Evolutionary conservation across 306 rosid genomes (phyloP), one percentile per base, ranked within the genome.

Genomic region (Cyamopsis tetragonoloba): DNA sequence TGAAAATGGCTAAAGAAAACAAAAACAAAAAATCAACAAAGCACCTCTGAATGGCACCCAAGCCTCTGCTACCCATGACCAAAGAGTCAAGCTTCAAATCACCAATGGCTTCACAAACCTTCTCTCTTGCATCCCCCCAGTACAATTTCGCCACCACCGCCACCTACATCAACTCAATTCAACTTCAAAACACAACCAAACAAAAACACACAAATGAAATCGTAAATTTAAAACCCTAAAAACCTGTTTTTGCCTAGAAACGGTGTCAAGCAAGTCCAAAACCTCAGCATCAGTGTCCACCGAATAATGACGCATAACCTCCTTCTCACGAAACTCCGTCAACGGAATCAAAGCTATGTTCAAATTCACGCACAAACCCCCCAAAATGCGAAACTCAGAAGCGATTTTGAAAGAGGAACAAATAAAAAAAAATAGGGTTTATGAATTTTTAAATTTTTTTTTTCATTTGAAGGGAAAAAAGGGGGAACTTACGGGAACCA

Each of bases 91-190:
- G 86, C 82, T 76, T 81, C 57, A 84, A 61, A 58, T 79, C 84
- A 17, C 17, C 72, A 56, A 74, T 68, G 0, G 86, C 69, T 12
- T 62, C 76, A 55, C 66, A 48, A 63, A 79, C 27, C 41, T 65
- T 84, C 14, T 84, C 89, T 66, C 89, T 79, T 41, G 89, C 71
- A 81, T 81, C 88, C 2, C 86, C 84, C 86, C 84, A 78, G 51
- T 79, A 84, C 7, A 84, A 3, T 74, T 84, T 84, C 8, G 74
- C 77, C 51, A 84, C 68, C 50, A 81, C 82, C 15, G 19, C 61
- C 71, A 81, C 80, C 89, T 84, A 42, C 1, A 67, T 26, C 42
- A 71, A 63, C 4, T 59, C 49, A 28, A 32, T 15, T 53, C 63
- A 57, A n/a, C 7, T 35, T 48, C 39, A 39, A 17, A 28, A 17